These are phyloP conservation scores for Pelargonium myrrhifolium DNA, from an alignment of 441 rosid species.

Conservation along the genomic window DNA sequence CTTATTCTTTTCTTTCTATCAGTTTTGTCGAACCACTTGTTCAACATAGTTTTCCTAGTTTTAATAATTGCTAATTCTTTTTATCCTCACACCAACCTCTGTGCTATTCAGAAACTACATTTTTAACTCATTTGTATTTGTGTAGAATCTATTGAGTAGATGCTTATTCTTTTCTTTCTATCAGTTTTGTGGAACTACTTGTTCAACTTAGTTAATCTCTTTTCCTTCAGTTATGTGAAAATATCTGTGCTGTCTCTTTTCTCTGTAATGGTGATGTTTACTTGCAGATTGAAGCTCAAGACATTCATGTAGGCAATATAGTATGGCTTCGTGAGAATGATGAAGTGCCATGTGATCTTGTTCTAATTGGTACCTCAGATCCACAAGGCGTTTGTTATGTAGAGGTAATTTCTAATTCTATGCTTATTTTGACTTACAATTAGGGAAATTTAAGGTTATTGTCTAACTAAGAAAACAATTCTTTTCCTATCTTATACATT, in stretches of 20 bases:
- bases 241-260: slow-evolving; percentile 12
- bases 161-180: background rate
- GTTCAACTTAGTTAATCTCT: background rate
- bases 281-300: slow-evolving; percentile 83
- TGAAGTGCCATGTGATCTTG: slow-evolving; percentile 98
- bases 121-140: background rate
- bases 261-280: slow-evolving; percentile 18
- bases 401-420: slow-evolving; percentile 46
- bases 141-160: background rate
- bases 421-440: slow-evolving; percentile 3
- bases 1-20: background rate
- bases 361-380: slow-evolving; percentile 88
- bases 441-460: background rate
- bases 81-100: too few species aligned
- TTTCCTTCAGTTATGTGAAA: slow-evolving; percentile 9
- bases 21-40: background rate
- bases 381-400: slow-evolving; percentile 87
- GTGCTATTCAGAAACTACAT: background rate
- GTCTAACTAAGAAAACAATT: background rate
- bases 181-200: background rate
- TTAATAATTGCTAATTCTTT: background rate
- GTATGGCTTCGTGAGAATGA: slow-evolving; percentile 99
- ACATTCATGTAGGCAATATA: slow-evolving; percentile 75
- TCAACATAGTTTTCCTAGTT: background rate
- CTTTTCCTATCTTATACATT: background rate